These are phyloP conservation scores for Monosporozyma unispora DNA, from an alignment of 805 yeast species.

Conservation along the genomic window DNA sequence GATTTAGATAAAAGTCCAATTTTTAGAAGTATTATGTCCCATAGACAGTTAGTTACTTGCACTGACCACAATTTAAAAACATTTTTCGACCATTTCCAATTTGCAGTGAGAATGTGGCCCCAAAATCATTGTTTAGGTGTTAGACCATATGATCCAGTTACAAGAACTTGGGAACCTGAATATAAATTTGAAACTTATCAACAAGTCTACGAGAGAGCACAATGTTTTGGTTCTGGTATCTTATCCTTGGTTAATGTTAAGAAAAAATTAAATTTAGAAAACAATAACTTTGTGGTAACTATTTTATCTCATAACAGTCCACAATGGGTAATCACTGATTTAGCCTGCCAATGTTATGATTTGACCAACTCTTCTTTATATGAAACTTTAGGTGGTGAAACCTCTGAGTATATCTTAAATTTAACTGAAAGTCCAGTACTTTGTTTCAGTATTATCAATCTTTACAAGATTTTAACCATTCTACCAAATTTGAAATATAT, in stretches of 20 bases:
- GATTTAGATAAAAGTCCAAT: slow-evolving; percentile 39
- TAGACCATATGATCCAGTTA: slow-evolving; percentile 29
- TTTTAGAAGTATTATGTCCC: slow-evolving; percentile 37
- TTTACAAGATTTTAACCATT: slow-evolving; percentile 39
- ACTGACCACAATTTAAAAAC: slow-evolving; percentile 41
- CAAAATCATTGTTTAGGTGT: slow-evolving; percentile 39
- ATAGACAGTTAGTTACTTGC: slow-evolving; percentile 29
- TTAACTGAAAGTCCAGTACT: slow-evolving; percentile 56
- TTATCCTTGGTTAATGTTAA: slow-evolving; percentile 35
- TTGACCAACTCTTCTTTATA: slow-evolving; percentile 46
- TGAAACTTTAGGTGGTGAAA: slow-evolving; percentile 49
- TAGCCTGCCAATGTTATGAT: slow-evolving; percentile 55
- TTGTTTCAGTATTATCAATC: slow-evolving; percentile 44
- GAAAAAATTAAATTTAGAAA: slow-evolving; percentile 25
- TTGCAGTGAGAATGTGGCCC: slow-evolving; percentile 32
- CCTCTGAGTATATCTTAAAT: slow-evolving; percentile 54
- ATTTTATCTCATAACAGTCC: slow-evolving; percentile 49
- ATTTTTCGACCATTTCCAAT: slow-evolving; percentile 37
- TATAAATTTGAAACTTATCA: slow-evolving; percentile 39
- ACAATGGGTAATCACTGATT: slow-evolving; percentile 64
- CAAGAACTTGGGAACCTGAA: slow-evolving; percentile 32
- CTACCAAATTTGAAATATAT: slow-evolving; percentile 34
- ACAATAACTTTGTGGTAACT: slow-evolving; percentile 41
- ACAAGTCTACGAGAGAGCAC: slow-evolving; percentile 36
- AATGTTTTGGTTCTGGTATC: slow-evolving; percentile 48